Evolutionary conservation across 2,329 filamentous ascomycete species (phyloP), one percentile per base, ranked within the genome.

Genomic region (Fusarium napiforme): DNA sequence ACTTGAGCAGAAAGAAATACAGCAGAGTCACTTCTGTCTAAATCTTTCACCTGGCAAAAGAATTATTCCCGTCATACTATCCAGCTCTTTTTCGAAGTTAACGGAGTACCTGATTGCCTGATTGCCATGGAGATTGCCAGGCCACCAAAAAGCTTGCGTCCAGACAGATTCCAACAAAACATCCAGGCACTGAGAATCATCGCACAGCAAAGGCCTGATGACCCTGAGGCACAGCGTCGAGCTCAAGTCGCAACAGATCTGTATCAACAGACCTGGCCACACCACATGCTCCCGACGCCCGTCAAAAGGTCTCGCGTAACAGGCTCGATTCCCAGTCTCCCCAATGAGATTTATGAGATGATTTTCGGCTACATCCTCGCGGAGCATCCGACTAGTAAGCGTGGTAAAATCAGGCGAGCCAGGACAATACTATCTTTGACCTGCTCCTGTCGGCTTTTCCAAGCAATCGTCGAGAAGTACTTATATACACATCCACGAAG

Each of bases 221-320:
- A 75, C 26, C 3, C 42, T n/a, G 42, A 61, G 18, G 63, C 72
- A 5, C 47, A 68, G 16, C 28, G 30, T 32, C 72, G 72, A 30
- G 60, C 63, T 2, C 49, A 32, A 34, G 62, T 56, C 10, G 69
- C 72, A 9, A 21, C 34, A 21, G 32, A 28, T 19, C 60, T 72
- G 36, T 68, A 59, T 32, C 9, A 16, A 30, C 14, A 47, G 9
- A 47, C 14, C 26, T 47, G 26, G 45, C 15, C 45, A 14, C 45
- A 18, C 19, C 26, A 16, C 14, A 16, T 7, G 18, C 18, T 50
- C 9, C 28, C 19, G 14, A 15, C 32, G 28, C 28, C 34, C 37
- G 6, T 34, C 36, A 8, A 14, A 46, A 37, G 10, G 18, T 10
- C 36, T 4, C 37, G 34, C 3, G 30, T 26, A 7, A 23, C 6